Conservation (phyloP, 2,329 filamentous ascomycete species). For the Penicillium verrucosum region DNA sequence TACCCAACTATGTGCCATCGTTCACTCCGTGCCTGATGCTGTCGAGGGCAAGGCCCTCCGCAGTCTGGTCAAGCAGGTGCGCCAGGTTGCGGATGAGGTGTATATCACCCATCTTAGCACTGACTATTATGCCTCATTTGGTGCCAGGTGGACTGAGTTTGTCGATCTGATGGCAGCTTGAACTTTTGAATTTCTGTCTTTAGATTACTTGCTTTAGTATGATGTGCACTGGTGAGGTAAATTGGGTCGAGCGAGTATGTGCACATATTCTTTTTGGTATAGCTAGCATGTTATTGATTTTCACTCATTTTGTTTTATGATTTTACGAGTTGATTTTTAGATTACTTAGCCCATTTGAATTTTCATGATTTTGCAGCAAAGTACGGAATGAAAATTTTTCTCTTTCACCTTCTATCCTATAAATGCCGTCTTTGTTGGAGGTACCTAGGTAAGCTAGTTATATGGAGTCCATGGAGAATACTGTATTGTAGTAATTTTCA, state of each 20-base stretch:
- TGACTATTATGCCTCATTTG: conserved; percentile 44
- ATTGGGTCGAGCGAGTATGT: background rate
- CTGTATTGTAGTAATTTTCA: conserved; percentile 3
- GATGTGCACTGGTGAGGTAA: conserved; percentile 1
- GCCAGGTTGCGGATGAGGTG: conserved; percentile 37
- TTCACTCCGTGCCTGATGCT: conserved; percentile 39
- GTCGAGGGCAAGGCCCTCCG: conserved; percentile 31
- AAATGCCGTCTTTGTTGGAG: background rate
- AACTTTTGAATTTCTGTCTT: background rate
- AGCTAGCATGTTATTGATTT: background rate
- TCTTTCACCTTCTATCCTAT: background rate
- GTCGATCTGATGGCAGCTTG: conserved; percentile 33
- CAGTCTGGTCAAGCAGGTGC: conserved; percentile 35
- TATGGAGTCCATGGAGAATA: background rate
- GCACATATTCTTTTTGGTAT: background rate
- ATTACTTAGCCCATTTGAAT: background rate
- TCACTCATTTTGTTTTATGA: background rate
- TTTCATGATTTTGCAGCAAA: background rate
- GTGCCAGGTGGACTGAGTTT: conserved; percentile 37
- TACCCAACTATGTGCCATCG: conserved; percentile 33
- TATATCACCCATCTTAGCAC: conserved; percentile 41
- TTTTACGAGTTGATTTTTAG: background rate
- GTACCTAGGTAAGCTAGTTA: background rate
- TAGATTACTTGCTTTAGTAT: background rate
- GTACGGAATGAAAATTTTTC: background rate